Conservation (phyloP, 495 filamentous ascomycete species). For the Penicillium tannophilum region DNA sequence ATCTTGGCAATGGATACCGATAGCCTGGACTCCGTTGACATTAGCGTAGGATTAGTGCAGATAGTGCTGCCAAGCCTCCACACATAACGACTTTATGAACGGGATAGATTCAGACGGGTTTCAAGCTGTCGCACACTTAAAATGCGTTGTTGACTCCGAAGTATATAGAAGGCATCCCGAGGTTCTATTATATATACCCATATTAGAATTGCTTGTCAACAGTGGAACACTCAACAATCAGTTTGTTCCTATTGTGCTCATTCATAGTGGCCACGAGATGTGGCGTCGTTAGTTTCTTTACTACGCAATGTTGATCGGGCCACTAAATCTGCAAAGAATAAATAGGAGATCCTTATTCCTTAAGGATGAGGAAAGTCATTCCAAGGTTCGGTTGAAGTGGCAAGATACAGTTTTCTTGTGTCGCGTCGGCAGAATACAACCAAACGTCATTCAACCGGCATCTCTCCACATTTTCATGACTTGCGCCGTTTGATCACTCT, state of each 20-base stretch:
- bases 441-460: constrained; percentile 14
- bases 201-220: not conserved
- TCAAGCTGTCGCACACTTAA: too few relatives aligned
- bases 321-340: not conserved
- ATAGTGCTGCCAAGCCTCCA: too few relatives aligned
- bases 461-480: constrained; percentile 19
- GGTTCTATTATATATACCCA: not conserved
- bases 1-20: too few relatives aligned
- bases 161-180: too few relatives aligned
- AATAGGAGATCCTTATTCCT: not conserved
- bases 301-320: not conserved
- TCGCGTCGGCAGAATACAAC: constrained; percentile 9
- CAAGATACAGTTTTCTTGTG: not conserved
- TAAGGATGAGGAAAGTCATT: not conserved
- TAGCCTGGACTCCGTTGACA: too few relatives aligned
- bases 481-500: not conserved
- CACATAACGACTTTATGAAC: too few relatives aligned
- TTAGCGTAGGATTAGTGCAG: too few relatives aligned
- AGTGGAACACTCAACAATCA: not conserved
- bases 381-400: not conserved
- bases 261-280: not conserved
- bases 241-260: not conserved
- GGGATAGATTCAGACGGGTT: too few relatives aligned
- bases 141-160: too few relatives aligned
- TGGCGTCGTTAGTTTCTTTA: not conserved